Evolutionary conservation across 768 basidiomycete species (phyloP), one percentile per base, ranked within the genome.

Genomic region (Mycena maculata): DNA sequence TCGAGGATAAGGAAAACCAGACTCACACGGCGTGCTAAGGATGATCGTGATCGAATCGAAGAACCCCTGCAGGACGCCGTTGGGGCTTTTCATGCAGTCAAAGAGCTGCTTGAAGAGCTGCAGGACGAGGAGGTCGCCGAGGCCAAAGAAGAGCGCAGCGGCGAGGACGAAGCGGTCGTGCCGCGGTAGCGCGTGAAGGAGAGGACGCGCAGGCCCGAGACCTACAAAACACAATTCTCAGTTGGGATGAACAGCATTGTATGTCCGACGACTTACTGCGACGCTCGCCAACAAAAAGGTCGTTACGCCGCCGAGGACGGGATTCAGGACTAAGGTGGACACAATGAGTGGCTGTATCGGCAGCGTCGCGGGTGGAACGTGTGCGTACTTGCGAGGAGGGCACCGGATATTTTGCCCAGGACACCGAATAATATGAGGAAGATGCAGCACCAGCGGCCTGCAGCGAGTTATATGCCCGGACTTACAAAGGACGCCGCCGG

Each of bases 241-340:
- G 13, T 13, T 36, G 33, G 16, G 15, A 15, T 3, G 31, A 22
- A 28, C 3, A 2, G 31, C 13, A 23, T 27, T 18, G 20, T 2
- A 31, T 36, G 50, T 3, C 4, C 27, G 20, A 28, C 8, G 8
- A 42, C 22, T 38, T 20, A 60, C 59, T 3, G 86, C 84, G 30
- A 95, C 93, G 33, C 84, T 89, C 0, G 92, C 90, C 72, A 95
- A 95, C 8, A 95, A 83, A 83, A 94, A 95, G 2, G 93, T 94
- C 13, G 93, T 96, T 4, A 95, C 92, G 2, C 93, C 93, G 3
- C 93, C 94, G 0, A 94, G 85, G 16, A 94, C 92, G 0, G 93
- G 82, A 71, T 92, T 89, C 1, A 93, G 94, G 64, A 96, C 48
- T 60, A 15, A 12, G 25, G 25, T 30, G 2, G 39, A 41, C 16